These are phyloP conservation scores for Ceratocystis eucalypticola DNA, from an alignment of 2,329 filamentous ascomycete species.

Conservation along the genomic window DNA sequence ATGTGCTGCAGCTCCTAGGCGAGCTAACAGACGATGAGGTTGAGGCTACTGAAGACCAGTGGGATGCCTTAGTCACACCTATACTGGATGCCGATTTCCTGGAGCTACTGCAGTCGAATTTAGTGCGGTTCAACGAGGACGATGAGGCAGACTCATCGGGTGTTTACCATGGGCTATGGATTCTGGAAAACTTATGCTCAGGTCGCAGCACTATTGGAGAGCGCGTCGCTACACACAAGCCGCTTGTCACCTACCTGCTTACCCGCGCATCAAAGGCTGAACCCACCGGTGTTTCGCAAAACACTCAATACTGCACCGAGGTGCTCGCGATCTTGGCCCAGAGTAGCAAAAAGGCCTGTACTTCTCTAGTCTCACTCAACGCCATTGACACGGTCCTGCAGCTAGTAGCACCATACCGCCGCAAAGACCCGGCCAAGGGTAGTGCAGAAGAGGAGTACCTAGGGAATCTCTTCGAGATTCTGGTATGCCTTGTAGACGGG, in stretches of 20 bases:
- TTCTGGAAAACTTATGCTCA: conserved; percentile 77
- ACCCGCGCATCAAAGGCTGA: conserved; percentile 47
- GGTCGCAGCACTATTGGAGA: conserved; percentile 50
- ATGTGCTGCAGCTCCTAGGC: conserved; percentile 72
- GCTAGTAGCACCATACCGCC: conserved; percentile 70
- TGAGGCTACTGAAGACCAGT: conserved; percentile 48
- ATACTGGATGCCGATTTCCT: conserved; percentile 52
- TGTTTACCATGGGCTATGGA: conserved; percentile 69
- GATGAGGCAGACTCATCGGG: conserved; percentile 61
- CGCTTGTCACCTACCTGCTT: conserved; percentile 64
- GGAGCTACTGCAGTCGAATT: conserved; percentile 61
- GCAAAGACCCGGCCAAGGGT: conserved; percentile 71
- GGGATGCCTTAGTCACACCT: conserved; percentile 57
- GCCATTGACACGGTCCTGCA: conserved; percentile 71
- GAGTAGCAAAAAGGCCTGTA: conserved; percentile 52
- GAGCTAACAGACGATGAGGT: conserved; percentile 94
- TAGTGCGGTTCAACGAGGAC: conserved; percentile 66
- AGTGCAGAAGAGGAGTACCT: conserved; percentile 88
- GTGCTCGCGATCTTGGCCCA: conserved; percentile 81
- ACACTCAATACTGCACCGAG: conserved; percentile 91
- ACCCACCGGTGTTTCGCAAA: conserved; percentile 53
- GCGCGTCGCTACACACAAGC: conserved; percentile 54
- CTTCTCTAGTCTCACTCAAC: conserved; percentile 49
- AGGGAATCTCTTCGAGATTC: conserved; percentile 79
- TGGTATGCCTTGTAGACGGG: conserved; percentile 71